phyloP scores from a whole-genome alignment of 2,329 filamentous ascomycete species.

The Pseudogymnoascus sp. region DNA sequence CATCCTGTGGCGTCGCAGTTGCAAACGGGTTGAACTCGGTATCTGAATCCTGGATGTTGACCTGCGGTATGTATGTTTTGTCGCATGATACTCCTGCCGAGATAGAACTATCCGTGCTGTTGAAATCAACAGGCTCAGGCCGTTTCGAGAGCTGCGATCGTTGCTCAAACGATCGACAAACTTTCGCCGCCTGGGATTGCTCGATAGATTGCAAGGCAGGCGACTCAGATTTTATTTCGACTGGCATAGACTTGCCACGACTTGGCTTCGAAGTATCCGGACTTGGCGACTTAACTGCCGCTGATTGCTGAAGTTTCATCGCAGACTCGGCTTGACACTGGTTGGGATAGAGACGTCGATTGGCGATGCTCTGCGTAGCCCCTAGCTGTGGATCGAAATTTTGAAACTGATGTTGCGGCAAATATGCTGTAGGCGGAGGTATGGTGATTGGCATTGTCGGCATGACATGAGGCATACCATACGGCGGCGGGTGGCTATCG shows the following conservation, averaged over 20 bases:
- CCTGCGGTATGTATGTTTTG: background rate
- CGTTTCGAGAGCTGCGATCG: background rate
- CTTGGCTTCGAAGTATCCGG: background rate
- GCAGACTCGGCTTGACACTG: background rate
- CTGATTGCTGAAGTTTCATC: background rate
- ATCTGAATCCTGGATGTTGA: background rate
- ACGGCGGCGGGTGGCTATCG: background rate
- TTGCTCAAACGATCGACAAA: background rate
- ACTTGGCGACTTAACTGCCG: background rate
- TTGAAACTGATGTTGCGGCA: background rate
- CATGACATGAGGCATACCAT: background rate
- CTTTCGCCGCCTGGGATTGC: background rate
- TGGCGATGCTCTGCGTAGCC: background rate
- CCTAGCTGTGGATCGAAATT: background rate
- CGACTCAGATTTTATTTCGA: constrained; percentile 4
- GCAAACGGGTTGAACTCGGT: constrained; percentile 3
- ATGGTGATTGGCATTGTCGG: background rate
- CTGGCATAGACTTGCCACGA: constrained; percentile 1
- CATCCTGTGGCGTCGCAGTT: background rate
- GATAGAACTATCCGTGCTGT: background rate
- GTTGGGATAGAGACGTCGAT: background rate
- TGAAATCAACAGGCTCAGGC: background rate
- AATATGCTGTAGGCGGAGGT: background rate
- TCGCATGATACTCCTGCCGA: background rate
- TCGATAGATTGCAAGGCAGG: constrained; percentile 2